phyloP scores from a whole-genome alignment of 306 rosid species.

The Mucuna pruriens region DNA sequence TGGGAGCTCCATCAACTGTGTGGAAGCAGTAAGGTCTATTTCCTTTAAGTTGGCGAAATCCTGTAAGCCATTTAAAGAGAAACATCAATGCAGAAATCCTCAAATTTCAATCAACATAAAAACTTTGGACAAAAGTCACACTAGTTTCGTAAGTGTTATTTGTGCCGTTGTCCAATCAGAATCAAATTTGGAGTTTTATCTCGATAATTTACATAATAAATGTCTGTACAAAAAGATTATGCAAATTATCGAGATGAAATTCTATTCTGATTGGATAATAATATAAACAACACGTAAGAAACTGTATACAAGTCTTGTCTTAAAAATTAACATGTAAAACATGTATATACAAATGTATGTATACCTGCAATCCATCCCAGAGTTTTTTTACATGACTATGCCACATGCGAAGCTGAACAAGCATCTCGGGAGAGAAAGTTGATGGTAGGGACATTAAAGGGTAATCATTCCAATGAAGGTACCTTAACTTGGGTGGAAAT shows the following conservation, averaged over 20 bases:
- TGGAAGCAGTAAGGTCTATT: not conserved
- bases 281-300: too few relatives aligned
- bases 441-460: not conserved
- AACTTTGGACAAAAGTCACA: too few relatives aligned
- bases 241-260: too few relatives aligned
- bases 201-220: too few relatives aligned
- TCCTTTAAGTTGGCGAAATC: not conserved
- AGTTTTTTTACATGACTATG: not conserved
- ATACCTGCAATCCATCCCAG: constrained; percentile 28
- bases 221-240: too few relatives aligned
- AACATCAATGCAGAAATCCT: not conserved
- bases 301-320: too few relatives aligned
- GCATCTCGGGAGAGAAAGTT: not conserved
- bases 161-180: too few relatives aligned
- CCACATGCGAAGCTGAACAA: constrained; percentile 2
- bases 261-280: too few relatives aligned
- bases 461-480: constrained; percentile 11
- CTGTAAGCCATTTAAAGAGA: not conserved
- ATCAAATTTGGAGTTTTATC: too few relatives aligned
- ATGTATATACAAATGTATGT: not conserved
- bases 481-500: not conserved
- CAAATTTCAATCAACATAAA: not conserved
- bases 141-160: too few relatives aligned
- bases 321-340: too few relatives aligned
- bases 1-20: not conserved